Evolutionary conservation across 306 rosid species (phyloP).

Genomic region (Senna siamea): DNA sequence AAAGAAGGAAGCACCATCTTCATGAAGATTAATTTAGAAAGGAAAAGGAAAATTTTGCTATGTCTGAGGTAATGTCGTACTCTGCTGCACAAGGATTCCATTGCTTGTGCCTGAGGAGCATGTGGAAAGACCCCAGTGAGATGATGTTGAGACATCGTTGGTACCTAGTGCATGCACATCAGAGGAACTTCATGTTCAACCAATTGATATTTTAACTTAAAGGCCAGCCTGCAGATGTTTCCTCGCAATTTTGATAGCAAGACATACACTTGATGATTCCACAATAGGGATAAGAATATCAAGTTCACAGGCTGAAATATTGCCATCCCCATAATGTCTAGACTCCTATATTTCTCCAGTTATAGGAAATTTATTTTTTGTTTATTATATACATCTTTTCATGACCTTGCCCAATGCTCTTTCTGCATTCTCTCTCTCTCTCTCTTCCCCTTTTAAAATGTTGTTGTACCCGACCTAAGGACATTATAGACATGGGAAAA

Average conservation of each 20-base stretch:
- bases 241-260: conserved; percentile 61
- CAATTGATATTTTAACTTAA: conserved; percentile 26
- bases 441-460: conserved; percentile 2
- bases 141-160: conserved; percentile 22
- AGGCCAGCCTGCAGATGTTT: conserved; percentile 39
- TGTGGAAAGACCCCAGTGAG: conserved; percentile 13
- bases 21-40: conserved; percentile 63
- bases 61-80: conserved; percentile 2
- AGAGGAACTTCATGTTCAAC: conserved; percentile 36
- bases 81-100: conserved; percentile 34
- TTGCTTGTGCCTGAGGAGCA: conserved; percentile 18
- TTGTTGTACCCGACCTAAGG: background rate
- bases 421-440: background rate
- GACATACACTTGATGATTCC: conserved; percentile 32
- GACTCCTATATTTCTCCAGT: conserved; percentile 6
- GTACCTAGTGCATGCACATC: conserved; percentile 12
- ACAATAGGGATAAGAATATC: conserved; percentile 29
- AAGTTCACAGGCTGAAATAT: conserved; percentile 34
- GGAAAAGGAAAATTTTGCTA: conserved; percentile 27
- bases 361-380: conserved; percentile 5
- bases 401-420: background rate
- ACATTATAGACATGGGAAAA: background rate
- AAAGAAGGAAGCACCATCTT: conserved; percentile 75
- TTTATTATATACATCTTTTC: background rate
- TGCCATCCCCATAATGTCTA: conserved; percentile 1